Evolutionary conservation across 2,329 filamentous ascomycete species (phyloP), one percentile per base, ranked within the genome.

Genomic region (Penicillium janthinellum): DNA sequence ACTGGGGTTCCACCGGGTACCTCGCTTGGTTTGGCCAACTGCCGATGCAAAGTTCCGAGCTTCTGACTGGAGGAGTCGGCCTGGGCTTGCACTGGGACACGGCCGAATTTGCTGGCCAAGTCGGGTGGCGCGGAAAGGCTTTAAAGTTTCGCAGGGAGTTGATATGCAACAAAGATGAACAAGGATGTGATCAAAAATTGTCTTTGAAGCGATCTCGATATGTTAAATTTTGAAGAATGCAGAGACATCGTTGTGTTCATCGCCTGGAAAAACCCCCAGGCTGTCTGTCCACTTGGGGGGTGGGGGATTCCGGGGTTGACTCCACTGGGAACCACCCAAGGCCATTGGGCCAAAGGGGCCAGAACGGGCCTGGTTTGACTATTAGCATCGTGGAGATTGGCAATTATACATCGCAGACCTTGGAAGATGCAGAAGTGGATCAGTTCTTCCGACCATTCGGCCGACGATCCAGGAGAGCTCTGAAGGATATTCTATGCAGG

Each of bases 1-100:
- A 17, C 17, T 17, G 17, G 17, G 17, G 17, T 17, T 53, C 25
- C 50, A 52, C 56, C 51, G 52, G 38, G 34, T 48, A 35, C 56
- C 56, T 61, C 59, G 59, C 59, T 58, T 48, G 45, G 6, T 53
- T 28, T 35, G 25, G 25, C 10, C 22, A 61, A 61, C 56, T 61
- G 56, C 59, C 59, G 59, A 61, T 49, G 41, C 17, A 20, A 22
- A 51, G 50, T 39, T 52, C 55, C 50, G 20, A 31, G 38, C 37
- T 25, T 51, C 25, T 17, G n/a, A 54, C 50, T 45, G 55, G 44
- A 35, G 45, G 25, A 45, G 20, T 37, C 25, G 45, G 54, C 14
- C 45, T 39, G 35, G 45, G 54, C 37, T 8, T 34, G n/a, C n/a
- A 6, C 45, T 25, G 35, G 11, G 14, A 42, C 44, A 47, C 20